Percentiles rank a stretch among this genome's conserved stretches.
phyloP scores from a whole-genome alignment of 2,329 filamentous ascomycete species.

The Triangularia setosa region DNA sequence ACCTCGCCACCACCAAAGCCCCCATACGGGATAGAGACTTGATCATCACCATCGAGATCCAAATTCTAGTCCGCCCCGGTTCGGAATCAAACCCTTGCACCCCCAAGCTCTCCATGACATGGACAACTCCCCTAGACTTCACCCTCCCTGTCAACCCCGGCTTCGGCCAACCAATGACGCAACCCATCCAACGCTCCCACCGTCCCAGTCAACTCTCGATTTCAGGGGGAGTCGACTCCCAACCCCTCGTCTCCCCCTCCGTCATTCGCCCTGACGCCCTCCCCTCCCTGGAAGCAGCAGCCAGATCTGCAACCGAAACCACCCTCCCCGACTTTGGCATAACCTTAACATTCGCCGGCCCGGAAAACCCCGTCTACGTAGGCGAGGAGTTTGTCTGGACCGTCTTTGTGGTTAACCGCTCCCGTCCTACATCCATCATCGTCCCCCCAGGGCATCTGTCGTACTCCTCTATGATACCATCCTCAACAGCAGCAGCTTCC shows the following conservation, averaged over 20 bases:
- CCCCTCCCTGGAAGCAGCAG: slow-evolving; percentile 54
- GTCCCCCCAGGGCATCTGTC: slow-evolving; percentile 3
- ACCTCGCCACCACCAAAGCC: slow-evolving; percentile 40
- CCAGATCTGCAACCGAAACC: slow-evolving; percentile 40
- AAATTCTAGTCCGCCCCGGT: slow-evolving; percentile 37
- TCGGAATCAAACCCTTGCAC: slow-evolving; percentile 50
- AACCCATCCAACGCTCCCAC: slow-evolving; percentile 58
- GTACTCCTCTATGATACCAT: slow-evolving; percentile 31
- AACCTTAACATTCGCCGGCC: slow-evolving; percentile 69
- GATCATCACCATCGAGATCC: slow-evolving; percentile 56
- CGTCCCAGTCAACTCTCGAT: slow-evolving; percentile 63
- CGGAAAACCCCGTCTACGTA: slow-evolving; percentile 51
- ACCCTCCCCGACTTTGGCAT: slow-evolving; percentile 61
- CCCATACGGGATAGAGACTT: slow-evolving; percentile 54
- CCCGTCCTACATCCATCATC: slow-evolving; percentile 37
- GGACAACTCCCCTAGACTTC: slow-evolving; percentile 68
- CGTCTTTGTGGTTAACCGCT: slow-evolving; percentile 73
- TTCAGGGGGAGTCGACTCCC: slow-evolving; percentile 47
- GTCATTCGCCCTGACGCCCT: slow-evolving; percentile 57
- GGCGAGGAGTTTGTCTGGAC: slow-evolving; percentile 69
- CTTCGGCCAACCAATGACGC: slow-evolving; percentile 49
- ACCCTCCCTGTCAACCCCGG: slow-evolving; percentile 61
- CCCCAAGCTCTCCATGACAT: slow-evolving; percentile 60
- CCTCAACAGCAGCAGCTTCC: slow-evolving; percentile 16
- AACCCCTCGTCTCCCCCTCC: slow-evolving; percentile 55